phyloP scores from a whole-genome alignment of 345 rosid species.

The Euclidium syriacum region DNA sequence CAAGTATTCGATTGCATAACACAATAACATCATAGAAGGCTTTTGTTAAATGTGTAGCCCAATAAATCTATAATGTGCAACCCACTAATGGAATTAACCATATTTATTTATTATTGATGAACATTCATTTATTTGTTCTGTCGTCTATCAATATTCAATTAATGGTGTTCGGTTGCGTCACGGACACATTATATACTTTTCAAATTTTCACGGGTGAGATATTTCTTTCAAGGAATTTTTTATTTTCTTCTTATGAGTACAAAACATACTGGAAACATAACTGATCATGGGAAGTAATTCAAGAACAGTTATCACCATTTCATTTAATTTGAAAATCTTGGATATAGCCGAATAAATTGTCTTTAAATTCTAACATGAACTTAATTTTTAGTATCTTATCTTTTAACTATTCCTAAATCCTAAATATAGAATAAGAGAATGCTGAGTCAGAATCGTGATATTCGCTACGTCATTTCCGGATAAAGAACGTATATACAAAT shows the following conservation, averaged over 20 bases:
- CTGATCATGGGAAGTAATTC: not conserved
- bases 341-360: no score
- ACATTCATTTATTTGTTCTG: no score
- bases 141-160: not conserved
- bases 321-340: not conserved
- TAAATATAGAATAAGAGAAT: not conserved
- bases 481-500: not conserved
- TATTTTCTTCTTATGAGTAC: not conserved
- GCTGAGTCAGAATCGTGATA: constrained; percentile 22
- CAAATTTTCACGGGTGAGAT: not conserved
- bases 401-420: not conserved
- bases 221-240: no score
- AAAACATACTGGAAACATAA: not conserved
- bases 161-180: constrained; percentile 3
- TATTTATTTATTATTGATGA: no score
- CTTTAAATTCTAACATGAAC: no score
- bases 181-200: not conserved
- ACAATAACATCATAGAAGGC: no score
- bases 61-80: no score
- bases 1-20: no score
- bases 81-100: no score
- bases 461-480: constrained; percentile 4
- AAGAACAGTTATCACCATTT: not conserved
- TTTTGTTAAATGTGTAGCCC: no score
- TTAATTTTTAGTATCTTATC: not conserved